Conservation (phyloP, 2,329 filamentous ascomycete species). For the Dactylellina haptotyla region DNA sequence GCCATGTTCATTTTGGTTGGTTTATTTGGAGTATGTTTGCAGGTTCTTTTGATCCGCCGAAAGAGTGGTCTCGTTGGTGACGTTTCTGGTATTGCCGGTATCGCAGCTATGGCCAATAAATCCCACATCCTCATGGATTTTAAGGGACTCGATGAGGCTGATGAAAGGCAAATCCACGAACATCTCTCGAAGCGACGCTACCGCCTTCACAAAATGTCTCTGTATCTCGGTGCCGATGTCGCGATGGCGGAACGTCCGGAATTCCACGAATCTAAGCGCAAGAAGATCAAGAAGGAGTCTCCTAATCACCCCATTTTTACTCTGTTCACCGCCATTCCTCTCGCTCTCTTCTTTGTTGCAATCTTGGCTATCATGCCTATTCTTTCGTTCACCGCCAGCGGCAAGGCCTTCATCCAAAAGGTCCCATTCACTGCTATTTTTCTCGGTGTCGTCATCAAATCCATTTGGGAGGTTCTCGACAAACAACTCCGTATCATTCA, state of each 20-base stretch:
- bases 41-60: slow-evolving; percentile 71
- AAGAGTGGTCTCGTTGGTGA: slow-evolving; percentile 74
- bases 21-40: slow-evolving; percentile 68
- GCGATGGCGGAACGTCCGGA: slow-evolving; percentile 62
- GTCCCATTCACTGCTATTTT: slow-evolving; percentile 74
- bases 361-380: slow-evolving; percentile 71
- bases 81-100: slow-evolving; percentile 76
- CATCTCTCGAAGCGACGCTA: slow-evolving; percentile 75
- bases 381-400: slow-evolving; percentile 70
- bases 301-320: slow-evolving; percentile 72
- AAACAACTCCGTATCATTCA: slow-evolving; percentile 77
- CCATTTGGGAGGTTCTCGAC: slow-evolving; percentile 75
- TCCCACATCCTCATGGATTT: slow-evolving; percentile 80
- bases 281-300: slow-evolving; percentile 47
- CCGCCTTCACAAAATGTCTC: slow-evolving; percentile 74
- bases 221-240: slow-evolving; percentile 70
- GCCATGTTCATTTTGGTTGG: slow-evolving; percentile 69
- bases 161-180: slow-evolving; percentile 73
- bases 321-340: slow-evolving; percentile 69
- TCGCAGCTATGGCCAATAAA: slow-evolving; percentile 79
- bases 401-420: slow-evolving; percentile 68
- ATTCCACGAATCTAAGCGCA: slow-evolving; percentile 45
- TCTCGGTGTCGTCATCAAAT: slow-evolving; percentile 73
- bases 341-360: slow-evolving; percentile 68
- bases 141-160: slow-evolving; percentile 75